Evolutionary conservation across 371 early-diverging fungal species (phyloP).

Genomic region (Circinella minor): DNA sequence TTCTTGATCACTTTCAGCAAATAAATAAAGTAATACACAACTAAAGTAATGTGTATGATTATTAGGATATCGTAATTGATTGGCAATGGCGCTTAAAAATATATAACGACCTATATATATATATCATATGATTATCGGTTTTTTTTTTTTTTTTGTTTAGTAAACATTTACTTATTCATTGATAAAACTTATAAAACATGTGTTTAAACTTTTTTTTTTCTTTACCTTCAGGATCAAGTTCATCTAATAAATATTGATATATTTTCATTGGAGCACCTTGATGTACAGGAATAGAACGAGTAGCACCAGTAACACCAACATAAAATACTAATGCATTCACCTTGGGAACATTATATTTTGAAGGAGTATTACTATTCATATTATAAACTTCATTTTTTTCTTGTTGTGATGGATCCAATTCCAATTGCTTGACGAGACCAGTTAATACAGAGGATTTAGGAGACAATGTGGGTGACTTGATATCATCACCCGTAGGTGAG

Average conservation of each 20-base stretch:
- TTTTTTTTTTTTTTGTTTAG: not conserved
- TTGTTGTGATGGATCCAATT: conserved; percentile 14
- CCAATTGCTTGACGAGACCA: conserved; percentile 56
- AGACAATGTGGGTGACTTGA: conserved; percentile 19
- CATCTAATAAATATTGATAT: conserved; percentile 77
- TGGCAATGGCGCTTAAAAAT: conserved; percentile 91
- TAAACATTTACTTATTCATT: not conserved
- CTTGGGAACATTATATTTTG: conserved; percentile 78
- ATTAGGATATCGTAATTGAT: conserved; percentile 97
- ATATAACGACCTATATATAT: conserved; percentile 74
- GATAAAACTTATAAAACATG: too few relatives aligned
- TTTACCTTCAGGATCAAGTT: conserved; percentile 84
- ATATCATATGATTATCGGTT: not conserved
- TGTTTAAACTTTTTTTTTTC: not conserved
- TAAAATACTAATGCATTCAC: conserved; percentile 92
- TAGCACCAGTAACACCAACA: conserved; percentile 81
- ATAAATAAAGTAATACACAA: conserved; percentile 84
- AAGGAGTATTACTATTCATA: conserved; percentile 16
- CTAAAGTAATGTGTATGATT: conserved; percentile 96
- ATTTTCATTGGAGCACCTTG: conserved; percentile 85
- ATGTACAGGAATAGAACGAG: conserved; percentile 64
- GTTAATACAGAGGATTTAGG: conserved; percentile 22
- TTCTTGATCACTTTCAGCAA: conserved; percentile 84
- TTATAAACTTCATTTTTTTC: conserved; percentile 13
- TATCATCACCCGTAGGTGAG: conserved; percentile 41